phyloP scores from a whole-genome alignment of 2,329 filamentous ascomycete species.

The Cercospora sojina region DNA sequence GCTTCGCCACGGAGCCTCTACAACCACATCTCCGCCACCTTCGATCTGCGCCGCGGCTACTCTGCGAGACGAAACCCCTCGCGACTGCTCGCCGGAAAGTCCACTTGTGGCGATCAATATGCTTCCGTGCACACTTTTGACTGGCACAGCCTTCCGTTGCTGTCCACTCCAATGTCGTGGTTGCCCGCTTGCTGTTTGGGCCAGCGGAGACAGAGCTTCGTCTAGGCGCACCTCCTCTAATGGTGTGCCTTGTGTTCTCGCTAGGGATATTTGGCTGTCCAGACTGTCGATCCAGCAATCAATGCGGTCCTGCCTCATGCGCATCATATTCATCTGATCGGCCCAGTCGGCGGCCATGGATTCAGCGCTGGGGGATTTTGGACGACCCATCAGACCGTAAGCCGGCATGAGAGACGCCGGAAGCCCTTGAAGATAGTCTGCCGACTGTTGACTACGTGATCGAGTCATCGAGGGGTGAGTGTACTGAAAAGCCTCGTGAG shows the following conservation, averaged over 20 bases:
- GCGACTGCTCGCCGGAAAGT: not conserved
- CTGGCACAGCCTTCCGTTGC: not conserved
- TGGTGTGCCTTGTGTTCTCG: conserved; percentile 1
- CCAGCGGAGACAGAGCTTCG: not conserved
- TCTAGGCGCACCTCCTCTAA: not conserved
- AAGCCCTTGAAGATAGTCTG: not conserved
- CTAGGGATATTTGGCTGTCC: conserved; percentile 5
- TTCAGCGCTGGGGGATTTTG: not conserved
- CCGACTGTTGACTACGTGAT: not conserved
- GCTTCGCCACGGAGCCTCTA: not conserved
- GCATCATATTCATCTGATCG: conserved; percentile 1
- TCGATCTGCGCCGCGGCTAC: not conserved
- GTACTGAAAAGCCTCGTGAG: not conserved
- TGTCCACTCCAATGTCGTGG: conserved; percentile 4
- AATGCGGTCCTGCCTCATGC: conserved; percentile 2
- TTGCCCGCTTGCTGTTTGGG: not conserved
- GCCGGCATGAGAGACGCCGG: conserved; percentile 4
- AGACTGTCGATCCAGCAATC: conserved; percentile 4
- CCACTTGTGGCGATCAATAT: conserved; percentile 4
- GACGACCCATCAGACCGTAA: not conserved
- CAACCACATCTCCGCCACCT: not conserved
- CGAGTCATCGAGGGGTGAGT: not conserved
- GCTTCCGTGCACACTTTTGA: conserved; percentile 9
- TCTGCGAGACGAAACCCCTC: not conserved
- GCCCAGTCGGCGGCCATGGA: not conserved